A percentile compares a stretch with the other conserved stretches of the same genome.
Evolutionary conservation across 2,329 filamentous ascomycete genomes (phyloP).

Genomic region (Pseudopithomyces maydicus): DNA sequence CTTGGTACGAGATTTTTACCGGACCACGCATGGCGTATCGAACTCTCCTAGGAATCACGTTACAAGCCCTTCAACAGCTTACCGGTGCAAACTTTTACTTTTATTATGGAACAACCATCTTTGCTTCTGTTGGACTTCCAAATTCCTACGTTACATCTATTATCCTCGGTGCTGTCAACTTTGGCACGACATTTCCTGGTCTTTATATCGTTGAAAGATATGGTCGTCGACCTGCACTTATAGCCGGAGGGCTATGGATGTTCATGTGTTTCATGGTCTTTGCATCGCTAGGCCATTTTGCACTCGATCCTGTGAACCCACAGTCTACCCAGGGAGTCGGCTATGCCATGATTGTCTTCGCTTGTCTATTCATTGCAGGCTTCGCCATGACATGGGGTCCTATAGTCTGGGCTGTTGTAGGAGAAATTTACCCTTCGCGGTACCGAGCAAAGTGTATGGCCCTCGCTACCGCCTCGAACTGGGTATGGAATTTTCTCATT

Average conservation of each 20-base stretch:
- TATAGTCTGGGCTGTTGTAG: constrained; percentile 71
- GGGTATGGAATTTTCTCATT: constrained; percentile 50
- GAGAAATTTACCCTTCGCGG: constrained; percentile 68
- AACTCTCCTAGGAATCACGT: constrained; percentile 64
- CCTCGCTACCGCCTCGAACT: constrained; percentile 51
- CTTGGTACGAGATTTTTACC: constrained; percentile 65
- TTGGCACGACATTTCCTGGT: constrained; percentile 53
- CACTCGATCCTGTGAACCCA: constrained; percentile 40
- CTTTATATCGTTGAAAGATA: constrained; percentile 54
- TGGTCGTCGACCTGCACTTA: constrained; percentile 53
- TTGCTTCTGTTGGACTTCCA: constrained; percentile 46
- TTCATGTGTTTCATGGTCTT: constrained; percentile 64
- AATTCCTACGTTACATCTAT: constrained; percentile 54
- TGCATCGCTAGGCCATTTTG: constrained; percentile 53
- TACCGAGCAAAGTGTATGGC: constrained; percentile 53
- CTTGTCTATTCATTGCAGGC: constrained; percentile 69
- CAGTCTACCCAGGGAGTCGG: constrained; percentile 53
- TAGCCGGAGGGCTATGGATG: constrained; percentile 54
- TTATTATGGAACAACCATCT: constrained; percentile 56
- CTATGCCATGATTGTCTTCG: constrained; percentile 68
- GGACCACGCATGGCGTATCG: constrained; percentile 70
- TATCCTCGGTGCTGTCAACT: constrained; percentile 56
- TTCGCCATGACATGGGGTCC: constrained; percentile 75
- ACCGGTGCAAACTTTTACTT: constrained; percentile 73
- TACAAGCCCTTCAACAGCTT: constrained; percentile 71